Conservation (phyloP, 1,284 basidiomycete species). For the Austroboletus rostrupii region DNA sequence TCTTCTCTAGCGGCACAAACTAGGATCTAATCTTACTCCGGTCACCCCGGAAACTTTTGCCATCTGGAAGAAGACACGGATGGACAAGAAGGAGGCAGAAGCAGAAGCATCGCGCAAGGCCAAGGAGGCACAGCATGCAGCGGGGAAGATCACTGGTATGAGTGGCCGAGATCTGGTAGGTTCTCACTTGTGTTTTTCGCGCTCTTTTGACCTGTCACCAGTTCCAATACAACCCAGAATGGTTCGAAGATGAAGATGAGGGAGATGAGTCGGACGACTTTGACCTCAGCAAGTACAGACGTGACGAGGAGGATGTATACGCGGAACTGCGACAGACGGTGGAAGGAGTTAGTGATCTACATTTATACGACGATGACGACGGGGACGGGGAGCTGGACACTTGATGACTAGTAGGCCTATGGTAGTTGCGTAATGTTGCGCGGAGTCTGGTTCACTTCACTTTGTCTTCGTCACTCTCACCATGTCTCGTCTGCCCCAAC, state of each 20-base stretch:
- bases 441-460: not conserved
- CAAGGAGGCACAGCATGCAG: slow-evolving; percentile 81
- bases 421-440: slow-evolving; percentile 18
- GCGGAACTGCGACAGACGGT: slow-evolving; percentile 24
- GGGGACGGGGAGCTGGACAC: slow-evolving; percentile 2
- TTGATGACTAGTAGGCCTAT: too few species aligned
- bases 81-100: slow-evolving; percentile 92
- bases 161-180: slow-evolving; percentile 90
- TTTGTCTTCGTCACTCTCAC: not conserved
- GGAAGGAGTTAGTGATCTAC: slow-evolving; percentile 10
- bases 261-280: slow-evolving; percentile 55
- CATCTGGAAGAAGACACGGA: slow-evolving; percentile 89
- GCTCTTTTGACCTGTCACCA: slow-evolving; percentile 28
- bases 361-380: slow-evolving; percentile 24
- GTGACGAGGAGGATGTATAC: slow-evolving; percentile 29
- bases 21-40: slow-evolving; percentile 88
- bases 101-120: slow-evolving; percentile 77
- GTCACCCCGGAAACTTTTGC: slow-evolving; percentile 95
- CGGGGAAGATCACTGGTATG: slow-evolving; percentile 92
- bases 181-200: slow-evolving; percentile 12
- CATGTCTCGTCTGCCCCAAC: slow-evolving; percentile 50
- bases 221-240: slow-evolving; percentile 96
- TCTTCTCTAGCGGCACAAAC: slow-evolving; percentile 78
- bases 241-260: slow-evolving; percentile 86
- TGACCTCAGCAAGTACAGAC: slow-evolving; percentile 24